Evolutionary conservation across 805 yeast species (phyloP), one percentile per base, ranked within the genome.

Genomic region (Danielia oregonensis): DNA sequence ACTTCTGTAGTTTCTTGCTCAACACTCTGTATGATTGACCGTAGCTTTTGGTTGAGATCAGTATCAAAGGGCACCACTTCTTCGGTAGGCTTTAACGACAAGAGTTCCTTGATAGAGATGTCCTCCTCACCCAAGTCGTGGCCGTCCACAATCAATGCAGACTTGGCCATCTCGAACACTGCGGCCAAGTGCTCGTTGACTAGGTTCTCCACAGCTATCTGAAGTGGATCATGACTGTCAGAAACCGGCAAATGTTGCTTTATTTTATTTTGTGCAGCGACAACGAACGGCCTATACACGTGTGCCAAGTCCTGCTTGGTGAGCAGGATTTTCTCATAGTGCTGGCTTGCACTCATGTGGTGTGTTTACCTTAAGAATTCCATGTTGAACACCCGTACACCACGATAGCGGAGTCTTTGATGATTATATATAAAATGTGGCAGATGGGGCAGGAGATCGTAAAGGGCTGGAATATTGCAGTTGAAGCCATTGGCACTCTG

Each of bases 41-140:
- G 63, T 18, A 85, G 70, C 36, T 66, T 54, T 37, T 74, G 79
- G 54, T 82, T 81, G 39, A 83, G 56, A 13, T 71, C 78, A 25
- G 72, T 58, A 50, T 86, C 91, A 55, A 82, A 83, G 1, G 89
- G 87, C 52, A 82, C 93, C 6, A 78, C 69, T 37, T 71, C 71
- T 37, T 62, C 68, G 25, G 26, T 44, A 4, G 65, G 57, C 23
- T 49, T 46, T 24, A 61, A 40, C 15, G 60, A 43, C 6, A 65
- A 40, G 4, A 59, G 26, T 9, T 56, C 59, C 24, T 37, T 42
- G 10, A 59, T 43, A 8, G 44, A 48, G 35, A 11, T 26, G 14
- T 48, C 44, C 9, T 42, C 54, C 1, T 42, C 39, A 4, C 61
- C 46, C 44, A 65, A 51, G 27, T 68, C 70, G 18, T 49, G 51